phyloP scores from a whole-genome alignment of 2,329 filamentous ascomycete species.

The Claviceps pazoutovae region DNA sequence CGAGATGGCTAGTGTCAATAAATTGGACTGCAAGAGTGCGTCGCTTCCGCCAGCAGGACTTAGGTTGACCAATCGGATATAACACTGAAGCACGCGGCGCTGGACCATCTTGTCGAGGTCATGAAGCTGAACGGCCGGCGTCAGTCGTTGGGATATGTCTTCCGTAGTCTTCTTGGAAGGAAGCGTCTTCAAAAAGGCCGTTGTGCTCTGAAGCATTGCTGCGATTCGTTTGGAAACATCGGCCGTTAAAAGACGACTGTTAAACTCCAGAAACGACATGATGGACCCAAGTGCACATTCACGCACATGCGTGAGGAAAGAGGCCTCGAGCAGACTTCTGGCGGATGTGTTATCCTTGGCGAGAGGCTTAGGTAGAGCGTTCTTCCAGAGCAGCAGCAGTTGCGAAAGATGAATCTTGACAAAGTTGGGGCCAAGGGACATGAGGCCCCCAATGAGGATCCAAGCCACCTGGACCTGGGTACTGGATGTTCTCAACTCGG shows the following conservation, averaged over 20 bases:
- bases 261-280: conserved; percentile 84
- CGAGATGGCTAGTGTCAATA: conserved; percentile 77
- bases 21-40: conserved; percentile 75
- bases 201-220: conserved; percentile 89
- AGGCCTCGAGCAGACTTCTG: conserved; percentile 73
- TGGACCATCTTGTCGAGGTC: conserved; percentile 91
- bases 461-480: conserved; percentile 96
- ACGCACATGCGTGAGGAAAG: conserved; percentile 84
- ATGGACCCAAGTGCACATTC: conserved; percentile 90
- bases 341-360: conserved; percentile 80
- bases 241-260: conserved; percentile 77
- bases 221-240: conserved; percentile 90
- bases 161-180: conserved; percentile 75
- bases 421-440: conserved; percentile 94
- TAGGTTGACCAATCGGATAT: conserved; percentile 77
- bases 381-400: conserved; percentile 89
- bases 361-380: conserved; percentile 87
- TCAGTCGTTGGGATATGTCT: conserved; percentile 70
- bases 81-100: conserved; percentile 85
- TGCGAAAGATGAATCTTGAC: conserved; percentile 97
- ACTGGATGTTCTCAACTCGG: conserved; percentile 77
- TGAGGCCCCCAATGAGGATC: conserved; percentile 90
- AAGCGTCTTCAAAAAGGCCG: conserved; percentile 72
- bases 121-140: conserved; percentile 72
- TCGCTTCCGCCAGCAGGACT: conserved; percentile 78